Evolutionary conservation across 1,284 basidiomycete genomes (phyloP).

Genomic region (Trichosporon coremiiforme): DNA sequence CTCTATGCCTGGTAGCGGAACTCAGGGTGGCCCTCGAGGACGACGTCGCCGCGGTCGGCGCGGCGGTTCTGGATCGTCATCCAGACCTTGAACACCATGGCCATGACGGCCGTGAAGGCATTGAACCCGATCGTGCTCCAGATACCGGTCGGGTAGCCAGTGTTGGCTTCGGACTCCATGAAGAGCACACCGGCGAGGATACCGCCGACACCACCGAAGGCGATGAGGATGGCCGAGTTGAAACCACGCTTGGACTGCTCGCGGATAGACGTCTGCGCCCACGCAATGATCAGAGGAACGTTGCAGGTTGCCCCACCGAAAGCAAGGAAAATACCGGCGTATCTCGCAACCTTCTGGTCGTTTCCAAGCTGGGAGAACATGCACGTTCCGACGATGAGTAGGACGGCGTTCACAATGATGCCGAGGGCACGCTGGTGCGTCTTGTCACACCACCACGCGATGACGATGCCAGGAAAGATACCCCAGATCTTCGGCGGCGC

Average conservation of each 20-base stretch:
- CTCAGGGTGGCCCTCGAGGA: conserved; percentile 27
- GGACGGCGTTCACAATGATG: conserved; percentile 18
- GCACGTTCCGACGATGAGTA: conserved; percentile 21
- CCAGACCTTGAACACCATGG: conserved; percentile 19
- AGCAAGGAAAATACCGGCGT: conserved; percentile 53
- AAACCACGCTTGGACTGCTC: conserved; percentile 53
- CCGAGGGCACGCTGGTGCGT: conserved; percentile 12
- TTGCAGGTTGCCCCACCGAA: conserved; percentile 47
- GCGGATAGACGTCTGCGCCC: conserved; percentile 55
- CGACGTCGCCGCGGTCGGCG: conserved; percentile 23
- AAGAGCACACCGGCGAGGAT: conserved; percentile 44
- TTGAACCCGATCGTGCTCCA: conserved; percentile 11
- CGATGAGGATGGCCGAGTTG: conserved; percentile 53
- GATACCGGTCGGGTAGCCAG: conserved; percentile 28
- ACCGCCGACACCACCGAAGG: conserved; percentile 57
- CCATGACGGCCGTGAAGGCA: conserved; percentile 19
- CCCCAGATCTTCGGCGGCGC: conserved; percentile 55
- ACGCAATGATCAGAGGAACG: conserved; percentile 46
- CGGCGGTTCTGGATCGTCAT: conserved; percentile 24
- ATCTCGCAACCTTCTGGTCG: conserved; percentile 18
- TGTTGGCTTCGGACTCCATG: conserved; percentile 23
- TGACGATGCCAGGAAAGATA: conserved; percentile 48
- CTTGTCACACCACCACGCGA: conserved; percentile 53
- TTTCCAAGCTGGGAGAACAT: conserved; percentile 20
- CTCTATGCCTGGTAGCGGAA: conserved; percentile 27